These are phyloP conservation scores for Oryza australiensis DNA, from an alignment of 176 grass and related monocot species.

Conservation along the genomic window DNA sequence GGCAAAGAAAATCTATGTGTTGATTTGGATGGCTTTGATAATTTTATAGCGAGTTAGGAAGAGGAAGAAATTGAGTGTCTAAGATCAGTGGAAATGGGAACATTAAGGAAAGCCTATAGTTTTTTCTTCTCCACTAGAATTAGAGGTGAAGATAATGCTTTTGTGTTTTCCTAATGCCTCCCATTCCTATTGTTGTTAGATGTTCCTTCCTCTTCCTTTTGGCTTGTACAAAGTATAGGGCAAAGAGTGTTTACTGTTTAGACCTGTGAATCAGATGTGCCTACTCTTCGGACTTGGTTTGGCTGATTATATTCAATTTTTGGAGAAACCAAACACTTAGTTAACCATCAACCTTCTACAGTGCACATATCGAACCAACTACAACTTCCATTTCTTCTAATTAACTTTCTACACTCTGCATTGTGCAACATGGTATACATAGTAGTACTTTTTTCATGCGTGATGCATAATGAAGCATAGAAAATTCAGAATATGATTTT, in stretches of 20 bases:
- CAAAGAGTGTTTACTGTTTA: neutral
- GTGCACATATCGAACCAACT: too few relatives aligned
- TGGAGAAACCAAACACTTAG: neutral
- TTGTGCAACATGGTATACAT: too few relatives aligned
- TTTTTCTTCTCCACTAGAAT: neutral
- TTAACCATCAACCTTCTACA: neutral
- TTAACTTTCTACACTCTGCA: too few relatives aligned
- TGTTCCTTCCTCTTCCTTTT: slow-evolving; percentile 25
- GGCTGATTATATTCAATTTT: neutral
- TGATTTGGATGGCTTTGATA: too few relatives aligned
- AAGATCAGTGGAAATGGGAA: neutral
- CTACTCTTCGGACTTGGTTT: neutral
- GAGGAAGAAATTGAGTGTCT: neutral
- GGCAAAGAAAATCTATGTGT: neutral
- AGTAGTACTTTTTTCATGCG: too few relatives aligned
- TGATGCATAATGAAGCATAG: too few relatives aligned
- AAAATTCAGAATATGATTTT: neutral
- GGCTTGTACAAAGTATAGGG: neutral
- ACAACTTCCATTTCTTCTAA: too few relatives aligned
- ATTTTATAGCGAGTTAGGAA: neutral
- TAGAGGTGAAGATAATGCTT: neutral
- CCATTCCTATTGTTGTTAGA: slow-evolving; percentile 38
- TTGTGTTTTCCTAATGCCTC: slow-evolving; percentile 31
- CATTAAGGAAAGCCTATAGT: slow-evolving; percentile 17
- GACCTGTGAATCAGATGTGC: neutral